Conservation (phyloP, 805 yeast species). For the Ogataea ramenticola region DNA sequence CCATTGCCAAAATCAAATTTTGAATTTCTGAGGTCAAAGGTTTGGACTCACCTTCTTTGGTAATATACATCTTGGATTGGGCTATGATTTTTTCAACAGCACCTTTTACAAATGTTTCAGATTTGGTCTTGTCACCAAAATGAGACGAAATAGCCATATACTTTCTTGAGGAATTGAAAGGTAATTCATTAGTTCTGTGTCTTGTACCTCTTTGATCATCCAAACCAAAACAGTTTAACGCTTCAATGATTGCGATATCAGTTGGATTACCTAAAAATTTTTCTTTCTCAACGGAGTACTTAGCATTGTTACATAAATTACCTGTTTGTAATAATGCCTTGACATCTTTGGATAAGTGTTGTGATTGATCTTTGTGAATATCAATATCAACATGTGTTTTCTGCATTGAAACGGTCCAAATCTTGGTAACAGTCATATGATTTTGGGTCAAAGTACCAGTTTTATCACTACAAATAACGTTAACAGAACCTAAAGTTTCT, state of each 20-base stretch:
- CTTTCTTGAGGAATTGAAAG: conserved; percentile 79
- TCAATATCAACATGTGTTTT: conserved; percentile 34
- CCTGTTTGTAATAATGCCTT: conserved; percentile 54
- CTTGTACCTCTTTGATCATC: conserved; percentile 60
- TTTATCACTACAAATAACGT: conserved; percentile 88
- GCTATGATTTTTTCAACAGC: conserved; percentile 73
- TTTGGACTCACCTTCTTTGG: conserved; percentile 50
- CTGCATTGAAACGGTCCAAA: conserved; percentile 68
- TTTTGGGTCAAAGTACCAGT: conserved; percentile 88
- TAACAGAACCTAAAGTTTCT: conserved; percentile 90
- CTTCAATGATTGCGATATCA: conserved; percentile 84
- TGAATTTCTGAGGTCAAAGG: conserved; percentile 48
- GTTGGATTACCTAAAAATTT: conserved; percentile 88
- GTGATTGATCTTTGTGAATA: conserved; percentile 33
- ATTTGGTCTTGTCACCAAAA: conserved; percentile 47
- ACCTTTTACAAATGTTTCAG: conserved; percentile 75
- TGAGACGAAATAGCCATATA: conserved; percentile 81
- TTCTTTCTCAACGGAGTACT: conserved; percentile 59
- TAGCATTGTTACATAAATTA: conserved; percentile 68
- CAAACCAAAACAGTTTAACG: conserved; percentile 59
- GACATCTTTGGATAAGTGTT: conserved; percentile 47
- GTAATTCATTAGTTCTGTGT: conserved; percentile 62
- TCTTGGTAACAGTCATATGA: conserved; percentile 80
- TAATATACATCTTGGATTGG: conserved; percentile 52
- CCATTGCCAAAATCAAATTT: conserved; percentile 44